phyloP scores from a whole-genome alignment of 2,329 filamentous ascomycete genomes.

The Xylariales sp. region DNA sequence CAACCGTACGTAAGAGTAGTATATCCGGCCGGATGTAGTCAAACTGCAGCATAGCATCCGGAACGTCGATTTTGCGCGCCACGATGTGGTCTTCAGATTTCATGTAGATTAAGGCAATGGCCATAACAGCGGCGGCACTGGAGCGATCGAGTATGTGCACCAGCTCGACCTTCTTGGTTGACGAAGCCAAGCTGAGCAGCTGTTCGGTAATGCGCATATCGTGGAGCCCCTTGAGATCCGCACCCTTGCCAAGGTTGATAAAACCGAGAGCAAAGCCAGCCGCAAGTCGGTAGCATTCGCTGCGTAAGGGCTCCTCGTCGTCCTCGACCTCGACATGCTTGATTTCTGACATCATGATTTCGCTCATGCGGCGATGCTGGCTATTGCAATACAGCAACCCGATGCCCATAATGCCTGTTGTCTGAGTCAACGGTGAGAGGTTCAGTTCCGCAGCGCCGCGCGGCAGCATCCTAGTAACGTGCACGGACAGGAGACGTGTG shows the following conservation, averaged over 20 bases:
- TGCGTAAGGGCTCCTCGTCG: conserved; percentile 79
- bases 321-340: conserved; percentile 77
- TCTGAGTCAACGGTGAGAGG: conserved; percentile 87
- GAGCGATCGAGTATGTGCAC: conserved; percentile 92
- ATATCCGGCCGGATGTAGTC: conserved; percentile 94
- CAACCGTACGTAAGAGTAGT: conserved; percentile 81
- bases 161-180: conserved; percentile 84
- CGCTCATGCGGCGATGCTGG: conserved; percentile 96
- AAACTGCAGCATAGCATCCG: conserved; percentile 84
- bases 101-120: conserved; percentile 90
- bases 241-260: conserved; percentile 91
- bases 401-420: conserved; percentile 95
- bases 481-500: conserved; percentile 87
- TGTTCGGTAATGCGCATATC: conserved; percentile 93
- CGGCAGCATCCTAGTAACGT: conserved; percentile 92
- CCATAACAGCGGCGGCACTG: conserved; percentile 87
- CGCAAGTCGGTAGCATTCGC: conserved; percentile 93
- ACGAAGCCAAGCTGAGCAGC: conserved; percentile 77
- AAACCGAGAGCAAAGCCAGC: conserved; percentile 90
- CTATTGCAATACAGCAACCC: conserved; percentile 91
- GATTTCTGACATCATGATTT: conserved; percentile 97
- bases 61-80: conserved; percentile 88
- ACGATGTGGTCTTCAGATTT: conserved; percentile 87
- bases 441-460: conserved; percentile 91
- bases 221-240: conserved; percentile 80